A percentile compares a stretch with the other conserved stretches of the same genome.
phyloP scores from a whole-genome alignment of 768 basidiomycete genomes.

The Chiua virens region DNA sequence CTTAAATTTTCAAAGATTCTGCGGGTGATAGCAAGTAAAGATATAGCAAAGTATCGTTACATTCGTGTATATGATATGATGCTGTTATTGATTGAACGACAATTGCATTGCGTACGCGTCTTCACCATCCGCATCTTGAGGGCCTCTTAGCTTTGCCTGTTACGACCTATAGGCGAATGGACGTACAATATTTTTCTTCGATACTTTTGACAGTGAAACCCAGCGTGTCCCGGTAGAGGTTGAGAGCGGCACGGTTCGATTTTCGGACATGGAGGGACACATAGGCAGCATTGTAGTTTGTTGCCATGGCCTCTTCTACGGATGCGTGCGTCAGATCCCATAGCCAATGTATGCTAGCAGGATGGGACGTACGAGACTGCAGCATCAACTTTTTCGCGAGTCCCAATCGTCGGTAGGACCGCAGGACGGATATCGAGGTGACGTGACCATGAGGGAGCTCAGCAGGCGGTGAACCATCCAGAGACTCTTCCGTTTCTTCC shows the following conservation, averaged over 20 bases:
- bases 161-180: neutral
- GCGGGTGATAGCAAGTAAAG: slow-evolving; percentile 1
- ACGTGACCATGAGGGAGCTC: slow-evolving; percentile 83
- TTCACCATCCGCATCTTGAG: slow-evolving; percentile 88
- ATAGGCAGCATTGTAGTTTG: slow-evolving; percentile 79
- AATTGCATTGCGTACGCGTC: slow-evolving; percentile 92
- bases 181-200: slow-evolving; percentile 90
- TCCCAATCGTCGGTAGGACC: slow-evolving; percentile 88
- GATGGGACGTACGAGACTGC: slow-evolving; percentile 70
- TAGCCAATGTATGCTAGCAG: neutral
- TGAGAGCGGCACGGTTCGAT: slow-evolving; percentile 91
- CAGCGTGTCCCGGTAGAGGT: slow-evolving; percentile 83
- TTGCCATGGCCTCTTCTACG: slow-evolving; percentile 87
- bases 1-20: neutral
- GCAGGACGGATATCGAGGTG: slow-evolving; percentile 92
- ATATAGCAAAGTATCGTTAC: slow-evolving; percentile 5
- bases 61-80: slow-evolving; percentile 3
- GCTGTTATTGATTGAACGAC: slow-evolving; percentile 41
- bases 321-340: slow-evolving; percentile 2
- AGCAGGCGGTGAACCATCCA: slow-evolving; percentile 49
- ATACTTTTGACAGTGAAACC: slow-evolving; percentile 86
- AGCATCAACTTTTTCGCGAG: slow-evolving; percentile 94
- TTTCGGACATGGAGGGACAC: slow-evolving; percentile 92
- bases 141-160: slow-evolving; percentile 7
- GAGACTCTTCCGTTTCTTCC: slow-evolving; percentile 49